These are phyloP conservation scores for Hamigera avellanea DNA, from an alignment of 495 filamentous ascomycete species.

Conservation along the genomic window DNA sequence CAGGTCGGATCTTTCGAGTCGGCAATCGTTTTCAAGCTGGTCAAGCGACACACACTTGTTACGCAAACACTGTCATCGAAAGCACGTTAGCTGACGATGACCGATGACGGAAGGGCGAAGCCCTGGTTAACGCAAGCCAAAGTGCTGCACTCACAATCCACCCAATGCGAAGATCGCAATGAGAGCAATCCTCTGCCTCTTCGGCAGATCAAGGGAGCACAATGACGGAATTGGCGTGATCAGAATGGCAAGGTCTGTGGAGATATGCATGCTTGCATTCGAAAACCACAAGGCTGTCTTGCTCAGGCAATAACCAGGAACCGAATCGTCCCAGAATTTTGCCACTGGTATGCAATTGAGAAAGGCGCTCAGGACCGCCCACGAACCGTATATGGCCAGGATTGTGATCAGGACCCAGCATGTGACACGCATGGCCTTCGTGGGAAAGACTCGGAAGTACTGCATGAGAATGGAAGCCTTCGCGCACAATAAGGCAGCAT, in stretches of 20 bases:
- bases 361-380: constrained; percentile 32
- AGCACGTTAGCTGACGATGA: neutral
- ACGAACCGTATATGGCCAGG: constrained; percentile 27
- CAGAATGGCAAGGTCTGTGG: constrained; percentile 40
- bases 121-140: neutral
- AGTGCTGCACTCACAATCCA: constrained; percentile 30
- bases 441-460: constrained; percentile 36
- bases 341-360: constrained; percentile 35
- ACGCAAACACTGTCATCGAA: constrained; percentile 29
- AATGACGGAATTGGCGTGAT: constrained; percentile 40
- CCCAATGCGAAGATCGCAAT: constrained; percentile 40
- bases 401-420: constrained; percentile 32
- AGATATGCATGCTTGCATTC: constrained; percentile 39
- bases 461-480: constrained; percentile 41
- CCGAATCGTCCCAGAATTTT: constrained; percentile 28
- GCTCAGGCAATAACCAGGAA: constrained; percentile 26
- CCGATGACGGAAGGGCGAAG: neutral
- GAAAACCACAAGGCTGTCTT: constrained; percentile 36
- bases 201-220: constrained; percentile 30
- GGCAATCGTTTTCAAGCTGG: constrained; percentile 23
- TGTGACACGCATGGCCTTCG: constrained; percentile 24
- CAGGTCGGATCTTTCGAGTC: constrained; percentile 32
- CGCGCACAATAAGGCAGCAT: constrained; percentile 36
- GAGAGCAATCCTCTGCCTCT: constrained; percentile 34
- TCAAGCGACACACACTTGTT: constrained; percentile 30